Evolutionary conservation across 306 rosid species (phyloP), one percentile per base, ranked within the genome.

Genomic region (Ormosia semicastrata): DNA sequence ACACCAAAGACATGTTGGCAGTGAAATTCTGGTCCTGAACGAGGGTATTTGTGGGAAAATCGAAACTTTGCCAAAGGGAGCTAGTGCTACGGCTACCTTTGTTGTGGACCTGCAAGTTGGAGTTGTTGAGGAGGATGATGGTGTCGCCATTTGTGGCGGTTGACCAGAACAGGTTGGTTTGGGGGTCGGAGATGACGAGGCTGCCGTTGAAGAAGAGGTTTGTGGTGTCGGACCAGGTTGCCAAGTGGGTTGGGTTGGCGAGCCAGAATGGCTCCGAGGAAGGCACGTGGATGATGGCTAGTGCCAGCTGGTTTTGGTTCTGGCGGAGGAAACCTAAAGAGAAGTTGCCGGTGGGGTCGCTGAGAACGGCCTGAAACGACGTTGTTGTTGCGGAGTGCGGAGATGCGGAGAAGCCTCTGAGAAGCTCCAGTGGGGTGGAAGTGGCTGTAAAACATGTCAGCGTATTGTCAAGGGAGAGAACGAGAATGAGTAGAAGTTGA

Each of bases 251-350:
- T 7, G 90, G 90, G 78, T 89, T 87, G 18, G 95, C 97, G 15
- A 80, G 37, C 99, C 99, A 95, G 70, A 95, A 67, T 0, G 88
- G 87, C 47, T 88, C 87, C 0, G 89, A 82, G 34, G 99, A 95
- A 2, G 90, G 76, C 52, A 91, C 79, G 83, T 95, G 99, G 58
- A 95, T 40, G 63, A 95, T 65, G 1, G 89, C 91, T 3, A 95
- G 90, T 18, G 92, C 57, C 4, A 95, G 92, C 47, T 83, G 85
- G 84, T 86, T 73, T 33, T 11, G 69, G 56, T 86, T 81, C 33
- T 79, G 75, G 11, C 97, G 95, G 90, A 92, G 96, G 85, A 95
- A 91, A 8, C 98, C 94, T 3, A 95, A 74, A 0, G 99, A 92
- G 84, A 95, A 90, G 63, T 92, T 92, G 0, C 87, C 91, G 0